Evolutionary conservation across 805 yeast species (phyloP).

Genomic region (Ogataea degrootiae): DNA sequence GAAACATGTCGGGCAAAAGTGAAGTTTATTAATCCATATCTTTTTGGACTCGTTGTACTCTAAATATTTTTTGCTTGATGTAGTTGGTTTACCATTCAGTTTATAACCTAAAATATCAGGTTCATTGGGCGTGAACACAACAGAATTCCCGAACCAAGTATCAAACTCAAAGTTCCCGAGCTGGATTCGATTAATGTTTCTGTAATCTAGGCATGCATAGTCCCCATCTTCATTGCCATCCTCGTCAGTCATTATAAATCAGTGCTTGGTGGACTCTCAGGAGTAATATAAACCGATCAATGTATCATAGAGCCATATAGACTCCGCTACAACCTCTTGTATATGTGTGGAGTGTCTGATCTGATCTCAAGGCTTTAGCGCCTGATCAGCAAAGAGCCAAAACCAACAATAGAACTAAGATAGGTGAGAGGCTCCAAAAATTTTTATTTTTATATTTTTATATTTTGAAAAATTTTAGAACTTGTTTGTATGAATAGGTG

Average conservation of each 20-base stretch:
- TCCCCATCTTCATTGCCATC: conserved; percentile 34
- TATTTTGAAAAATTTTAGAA: neutral
- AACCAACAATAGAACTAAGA: too few species aligned
- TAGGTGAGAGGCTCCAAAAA: neutral
- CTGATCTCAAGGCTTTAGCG: too few species aligned
- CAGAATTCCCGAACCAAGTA: conserved; percentile 88
- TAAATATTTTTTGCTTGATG: conserved; percentile 13
- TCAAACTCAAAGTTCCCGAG: conserved; percentile 66
- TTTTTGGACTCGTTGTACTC: conserved; percentile 15
- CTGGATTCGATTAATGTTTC: conserved; percentile 62
- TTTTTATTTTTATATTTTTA: conserved; percentile 1
- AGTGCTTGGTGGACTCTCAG: conserved; percentile 2
- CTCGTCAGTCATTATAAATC: conserved; percentile 13
- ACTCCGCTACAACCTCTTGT: neutral
- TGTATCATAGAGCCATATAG: neutral
- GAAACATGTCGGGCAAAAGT: conserved; percentile 80
- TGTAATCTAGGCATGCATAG: conserved; percentile 57
- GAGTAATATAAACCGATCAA: neutral
- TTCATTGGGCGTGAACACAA: conserved; percentile 52
- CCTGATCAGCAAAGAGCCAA: too few species aligned
- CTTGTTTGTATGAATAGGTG: neutral
- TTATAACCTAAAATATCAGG: conserved; percentile 43
- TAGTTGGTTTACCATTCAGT: conserved; percentile 19
- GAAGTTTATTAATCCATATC: conserved; percentile 57
- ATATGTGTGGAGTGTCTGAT: too few species aligned